phyloP scores from a whole-genome alignment of 129 eudicot species.

The Pittosporum tobira region DNA sequence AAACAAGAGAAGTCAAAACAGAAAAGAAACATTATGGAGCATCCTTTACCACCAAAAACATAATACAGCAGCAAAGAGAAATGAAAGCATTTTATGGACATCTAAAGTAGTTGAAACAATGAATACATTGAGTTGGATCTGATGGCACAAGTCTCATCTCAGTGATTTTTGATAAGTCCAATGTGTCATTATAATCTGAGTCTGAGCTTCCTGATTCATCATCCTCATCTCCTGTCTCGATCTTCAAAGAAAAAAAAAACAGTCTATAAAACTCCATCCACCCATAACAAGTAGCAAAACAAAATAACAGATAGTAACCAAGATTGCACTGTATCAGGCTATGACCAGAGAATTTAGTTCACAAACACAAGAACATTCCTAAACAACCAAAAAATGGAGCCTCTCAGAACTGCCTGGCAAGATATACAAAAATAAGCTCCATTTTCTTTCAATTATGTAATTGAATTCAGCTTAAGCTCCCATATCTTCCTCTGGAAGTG shows the following conservation, averaged over 20 bases:
- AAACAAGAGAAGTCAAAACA: conserved; percentile 13
- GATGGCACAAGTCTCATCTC: conserved; percentile 90
- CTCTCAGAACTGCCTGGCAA: not conserved
- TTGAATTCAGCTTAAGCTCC: not conserved
- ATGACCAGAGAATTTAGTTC: no score
- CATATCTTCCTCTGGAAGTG: not conserved
- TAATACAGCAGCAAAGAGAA: conserved; percentile 3
- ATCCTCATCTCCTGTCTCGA: conserved; percentile 63
- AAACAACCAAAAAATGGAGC: not conserved
- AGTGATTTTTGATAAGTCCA: conserved; percentile 53
- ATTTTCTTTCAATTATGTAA: no score
- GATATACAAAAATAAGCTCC: no score
- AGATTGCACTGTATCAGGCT: not conserved
- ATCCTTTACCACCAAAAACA: not conserved
- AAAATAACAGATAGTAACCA: not conserved
- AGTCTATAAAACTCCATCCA: not conserved
- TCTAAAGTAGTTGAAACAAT: not conserved
- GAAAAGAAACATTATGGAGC: not conserved
- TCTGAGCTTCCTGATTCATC: conserved; percentile 62
- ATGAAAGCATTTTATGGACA: not conserved
- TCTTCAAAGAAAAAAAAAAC: conserved; percentile 27
- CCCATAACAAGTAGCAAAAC: not conserved
- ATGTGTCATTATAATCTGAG: conserved; percentile 38
- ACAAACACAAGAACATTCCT: no score
- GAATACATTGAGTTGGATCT: conserved; percentile 71